Percentiles rank a stretch among this genome's conserved stretches.
Conservation (phyloP, 1,284 basidiomycete genomes). For the Calocybe gambosa region DNA sequence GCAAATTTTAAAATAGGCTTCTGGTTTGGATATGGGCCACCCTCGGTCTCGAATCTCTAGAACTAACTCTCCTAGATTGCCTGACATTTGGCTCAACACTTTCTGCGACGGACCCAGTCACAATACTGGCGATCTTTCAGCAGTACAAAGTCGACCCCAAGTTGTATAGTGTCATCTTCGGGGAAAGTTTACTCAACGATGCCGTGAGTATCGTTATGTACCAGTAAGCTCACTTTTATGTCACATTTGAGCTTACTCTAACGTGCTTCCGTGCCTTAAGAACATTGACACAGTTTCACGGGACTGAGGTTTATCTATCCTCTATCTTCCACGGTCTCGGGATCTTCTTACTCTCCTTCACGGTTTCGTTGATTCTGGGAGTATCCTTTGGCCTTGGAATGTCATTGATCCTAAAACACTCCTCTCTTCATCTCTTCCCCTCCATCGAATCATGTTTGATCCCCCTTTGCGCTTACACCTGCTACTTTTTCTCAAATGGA, state of each 20-base stretch:
- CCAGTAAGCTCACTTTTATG: slow-evolving; percentile 67
- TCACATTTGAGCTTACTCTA: not conserved
- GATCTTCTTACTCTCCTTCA: slow-evolving; percentile 95
- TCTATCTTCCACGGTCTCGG: slow-evolving; percentile 94
- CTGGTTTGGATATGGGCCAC: slow-evolving; percentile 94
- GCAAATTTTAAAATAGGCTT: slow-evolving; percentile 59
- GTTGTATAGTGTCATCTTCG: slow-evolving; percentile 96
- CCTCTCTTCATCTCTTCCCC: slow-evolving; percentile 81
- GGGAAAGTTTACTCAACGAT: slow-evolving; percentile 96
- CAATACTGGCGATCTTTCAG: slow-evolving; percentile 98
- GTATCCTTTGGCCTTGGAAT: slow-evolving; percentile 87
- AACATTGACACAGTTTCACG: slow-evolving; percentile 89
- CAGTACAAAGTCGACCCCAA: slow-evolving; percentile 99
- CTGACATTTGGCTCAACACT: slow-evolving; percentile 95
- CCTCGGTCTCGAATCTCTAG: slow-evolving; percentile 82
- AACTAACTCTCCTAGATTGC: slow-evolving; percentile 83
- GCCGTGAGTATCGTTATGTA: slow-evolving; percentile 99
- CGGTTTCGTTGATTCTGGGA: slow-evolving; percentile 89
- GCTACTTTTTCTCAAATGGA: slow-evolving; percentile 98
- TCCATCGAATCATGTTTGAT: slow-evolving; percentile 94
- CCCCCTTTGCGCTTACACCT: slow-evolving; percentile 91
- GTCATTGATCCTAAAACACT: slow-evolving; percentile 95
- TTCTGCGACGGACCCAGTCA: slow-evolving; percentile 97
- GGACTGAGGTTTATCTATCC: slow-evolving; percentile 79
- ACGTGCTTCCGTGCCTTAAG: slow-evolving; percentile 32